Conservation (phyloP, 306 rosid genomes). For the Dicorynia guianensis region DNA sequence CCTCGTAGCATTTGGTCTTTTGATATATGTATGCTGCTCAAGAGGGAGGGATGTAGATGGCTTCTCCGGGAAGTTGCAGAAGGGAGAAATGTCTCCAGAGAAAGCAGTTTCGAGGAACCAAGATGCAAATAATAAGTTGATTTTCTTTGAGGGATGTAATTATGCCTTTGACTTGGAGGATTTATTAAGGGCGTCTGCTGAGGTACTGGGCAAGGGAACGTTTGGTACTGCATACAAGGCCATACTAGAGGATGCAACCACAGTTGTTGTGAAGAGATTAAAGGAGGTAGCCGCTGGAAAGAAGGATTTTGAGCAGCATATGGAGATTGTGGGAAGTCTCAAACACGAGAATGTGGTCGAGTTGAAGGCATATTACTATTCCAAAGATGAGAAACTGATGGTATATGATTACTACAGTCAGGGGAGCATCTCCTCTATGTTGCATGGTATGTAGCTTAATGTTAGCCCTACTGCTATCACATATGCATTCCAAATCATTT, state of each 20-base stretch:
- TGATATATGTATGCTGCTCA: conserved; percentile 63
- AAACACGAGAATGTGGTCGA: conserved; percentile 55
- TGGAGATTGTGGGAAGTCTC: conserved; percentile 52
- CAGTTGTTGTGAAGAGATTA: conserved; percentile 57
- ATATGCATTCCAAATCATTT: neutral
- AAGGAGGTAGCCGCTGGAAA: conserved; percentile 56
- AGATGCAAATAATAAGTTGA: conserved; percentile 65
- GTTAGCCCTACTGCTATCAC: neutral
- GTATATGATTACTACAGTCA: conserved; percentile 50
- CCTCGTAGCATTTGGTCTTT: conserved; percentile 60
- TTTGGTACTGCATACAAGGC: conserved; percentile 59
- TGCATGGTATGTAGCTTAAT: conserved; percentile 52
- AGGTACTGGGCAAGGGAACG: conserved; percentile 55
- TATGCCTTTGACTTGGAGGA: conserved; percentile 59
- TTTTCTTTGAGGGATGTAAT: conserved; percentile 54
- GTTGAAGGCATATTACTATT: conserved; percentile 57
- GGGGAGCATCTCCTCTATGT: conserved; percentile 52
- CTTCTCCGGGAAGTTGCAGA: conserved; percentile 66
- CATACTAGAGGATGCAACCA: conserved; percentile 51
- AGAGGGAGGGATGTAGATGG: conserved; percentile 56
- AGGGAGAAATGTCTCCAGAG: conserved; percentile 89
- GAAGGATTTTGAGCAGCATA: conserved; percentile 58
- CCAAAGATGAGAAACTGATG: conserved; percentile 57
- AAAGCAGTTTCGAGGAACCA: conserved; percentile 78
- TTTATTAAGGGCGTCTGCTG: conserved; percentile 60